Conservation (phyloP, 163 green algal genomes). For the Volvox carteri region DNA sequence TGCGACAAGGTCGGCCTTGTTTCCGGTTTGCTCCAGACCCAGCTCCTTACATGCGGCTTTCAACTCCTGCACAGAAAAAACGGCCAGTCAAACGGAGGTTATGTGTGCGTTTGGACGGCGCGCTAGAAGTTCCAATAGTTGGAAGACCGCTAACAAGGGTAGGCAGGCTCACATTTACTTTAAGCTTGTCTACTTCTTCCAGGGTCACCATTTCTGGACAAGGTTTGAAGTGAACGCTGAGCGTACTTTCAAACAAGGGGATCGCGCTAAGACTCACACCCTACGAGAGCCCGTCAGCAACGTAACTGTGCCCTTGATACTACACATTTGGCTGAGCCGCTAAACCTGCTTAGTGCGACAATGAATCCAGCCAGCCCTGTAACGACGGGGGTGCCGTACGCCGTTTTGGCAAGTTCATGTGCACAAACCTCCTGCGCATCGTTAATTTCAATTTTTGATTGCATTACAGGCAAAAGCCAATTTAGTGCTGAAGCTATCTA, state of each 20-base stretch:
- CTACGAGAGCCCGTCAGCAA: no score
- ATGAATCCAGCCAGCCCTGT: no score
- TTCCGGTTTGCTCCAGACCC: conserved; percentile 34
- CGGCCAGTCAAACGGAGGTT: background rate
- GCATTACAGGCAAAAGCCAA: no score
- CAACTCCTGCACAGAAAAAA: conserved; percentile 28
- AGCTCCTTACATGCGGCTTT: conserved; percentile 53
- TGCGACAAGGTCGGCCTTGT: conserved; percentile 49
- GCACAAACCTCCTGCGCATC: no score
- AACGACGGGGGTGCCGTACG: no score
- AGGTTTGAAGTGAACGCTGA: background rate
- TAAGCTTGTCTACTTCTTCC: conserved; percentile 51
- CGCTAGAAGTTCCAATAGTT: background rate
- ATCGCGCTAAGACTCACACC: background rate
- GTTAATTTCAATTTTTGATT: no score
- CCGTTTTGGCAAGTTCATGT: no score
- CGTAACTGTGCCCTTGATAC: no score
- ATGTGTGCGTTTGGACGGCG: background rate
- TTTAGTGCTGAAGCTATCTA: no score
- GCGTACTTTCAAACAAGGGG: background rate
- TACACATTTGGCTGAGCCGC: no score
- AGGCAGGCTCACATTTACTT: conserved; percentile 42
- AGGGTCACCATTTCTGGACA: conserved; percentile 30
- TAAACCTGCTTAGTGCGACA: no score
- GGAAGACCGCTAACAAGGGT: background rate